Conservation (phyloP, 768 basidiomycete genomes). For the Serendipita sp. region DNA sequence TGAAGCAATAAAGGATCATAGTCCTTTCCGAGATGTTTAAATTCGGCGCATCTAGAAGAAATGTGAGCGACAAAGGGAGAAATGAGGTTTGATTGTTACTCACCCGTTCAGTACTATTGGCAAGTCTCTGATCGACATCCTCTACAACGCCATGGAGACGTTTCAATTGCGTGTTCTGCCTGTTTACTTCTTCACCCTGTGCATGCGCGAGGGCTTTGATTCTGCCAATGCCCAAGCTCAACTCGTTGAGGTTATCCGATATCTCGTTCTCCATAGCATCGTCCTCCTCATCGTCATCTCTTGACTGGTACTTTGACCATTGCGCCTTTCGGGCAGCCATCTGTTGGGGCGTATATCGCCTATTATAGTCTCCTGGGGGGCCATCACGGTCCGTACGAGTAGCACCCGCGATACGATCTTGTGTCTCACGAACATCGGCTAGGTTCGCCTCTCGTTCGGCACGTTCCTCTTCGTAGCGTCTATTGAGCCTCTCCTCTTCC, state of each 20-base stretch:
- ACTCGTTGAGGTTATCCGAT: constrained; percentile 81
- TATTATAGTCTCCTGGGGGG: constrained; percentile 23
- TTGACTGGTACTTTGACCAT: constrained; percentile 72
- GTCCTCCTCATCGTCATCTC: constrained; percentile 74
- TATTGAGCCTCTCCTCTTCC: constrained; percentile 67
- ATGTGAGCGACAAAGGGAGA: neutral
- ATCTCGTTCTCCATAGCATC: constrained; percentile 92
- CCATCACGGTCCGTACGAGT: constrained; percentile 36
- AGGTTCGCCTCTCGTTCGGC: constrained; percentile 71
- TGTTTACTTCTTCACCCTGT: constrained; percentile 79
- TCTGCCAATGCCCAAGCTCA: constrained; percentile 56
- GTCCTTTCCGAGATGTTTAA: neutral
- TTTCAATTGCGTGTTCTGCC: constrained; percentile 68
- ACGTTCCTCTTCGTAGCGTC: constrained; percentile 79
- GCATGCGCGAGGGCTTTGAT: constrained; percentile 65
- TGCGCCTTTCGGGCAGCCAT: constrained; percentile 45
- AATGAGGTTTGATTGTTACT: constrained; percentile 16
- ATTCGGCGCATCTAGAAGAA: neutral
- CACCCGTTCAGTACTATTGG: constrained; percentile 72
- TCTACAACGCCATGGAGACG: constrained; percentile 66
- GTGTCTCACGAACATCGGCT: constrained; percentile 72
- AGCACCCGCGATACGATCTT: constrained; percentile 70
- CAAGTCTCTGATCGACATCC: constrained; percentile 55
- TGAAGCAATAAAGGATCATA: neutral
- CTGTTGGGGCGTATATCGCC: constrained; percentile 35